Conservation (phyloP, 2,329 filamentous ascomycete species). For the Rhytidhysteron rufulum region DNA sequence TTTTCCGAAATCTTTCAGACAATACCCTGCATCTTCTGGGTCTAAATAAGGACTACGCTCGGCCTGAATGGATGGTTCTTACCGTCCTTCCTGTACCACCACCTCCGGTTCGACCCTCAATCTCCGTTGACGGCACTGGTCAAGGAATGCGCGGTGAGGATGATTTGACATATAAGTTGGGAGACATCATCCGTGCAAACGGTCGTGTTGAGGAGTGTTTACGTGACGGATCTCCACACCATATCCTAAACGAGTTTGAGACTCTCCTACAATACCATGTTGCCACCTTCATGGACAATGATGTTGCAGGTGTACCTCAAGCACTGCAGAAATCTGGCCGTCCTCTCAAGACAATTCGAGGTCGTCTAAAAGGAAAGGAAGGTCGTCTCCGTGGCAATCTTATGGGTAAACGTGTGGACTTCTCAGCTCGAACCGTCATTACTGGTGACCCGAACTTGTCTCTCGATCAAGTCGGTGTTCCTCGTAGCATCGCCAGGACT, state of each 20-base stretch:
- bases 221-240: conserved; percentile 83
- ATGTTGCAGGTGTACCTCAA: conserved; percentile 92
- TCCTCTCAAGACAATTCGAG: conserved; percentile 93
- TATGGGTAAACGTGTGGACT: conserved; percentile 99
- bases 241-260: conserved; percentile 89
- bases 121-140: conserved; percentile 92
- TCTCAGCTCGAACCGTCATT: conserved; percentile 98
- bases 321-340: conserved; percentile 95
- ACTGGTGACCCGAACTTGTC: conserved; percentile 97
- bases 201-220: conserved; percentile 89
- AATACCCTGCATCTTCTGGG: conserved; percentile 83
- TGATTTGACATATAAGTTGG: conserved; percentile 98
- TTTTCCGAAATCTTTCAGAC: conserved; percentile 81
- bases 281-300: conserved; percentile 99
- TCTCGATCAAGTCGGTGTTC: conserved; percentile 95
- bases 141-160: conserved; percentile 94
- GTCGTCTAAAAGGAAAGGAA: conserved; percentile 97
- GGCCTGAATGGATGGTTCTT: conserved; percentile 97
- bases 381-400: conserved; percentile 95
- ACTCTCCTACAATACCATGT: conserved; percentile 94
- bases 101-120: conserved; percentile 91
- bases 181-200: conserved; percentile 97
- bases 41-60: conserved; percentile 88
- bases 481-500: conserved; percentile 85
- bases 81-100: conserved; percentile 94